Conservation (phyloP, 2,329 filamentous ascomycete species). For the Fusarium staphyleae region DNA sequence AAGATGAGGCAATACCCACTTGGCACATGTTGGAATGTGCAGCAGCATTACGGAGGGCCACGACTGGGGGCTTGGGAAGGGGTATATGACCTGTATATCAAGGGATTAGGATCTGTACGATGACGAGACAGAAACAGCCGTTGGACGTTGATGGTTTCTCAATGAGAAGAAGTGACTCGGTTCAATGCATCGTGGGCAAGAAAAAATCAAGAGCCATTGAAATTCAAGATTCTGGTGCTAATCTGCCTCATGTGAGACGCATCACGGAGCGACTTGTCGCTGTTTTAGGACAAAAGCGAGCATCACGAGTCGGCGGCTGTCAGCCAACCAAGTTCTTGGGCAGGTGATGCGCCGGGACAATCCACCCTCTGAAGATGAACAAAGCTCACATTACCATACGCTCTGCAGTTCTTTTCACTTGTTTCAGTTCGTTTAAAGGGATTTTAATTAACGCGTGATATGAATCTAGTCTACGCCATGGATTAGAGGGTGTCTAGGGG, state of each 20-base stretch:
- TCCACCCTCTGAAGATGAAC: constrained; percentile 19
- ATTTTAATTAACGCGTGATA: constrained; percentile 14
- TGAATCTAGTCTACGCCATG: background rate
- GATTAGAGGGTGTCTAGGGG: too few species aligned
- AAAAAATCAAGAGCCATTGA: constrained; percentile 12
- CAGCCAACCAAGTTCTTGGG: constrained; percentile 29
- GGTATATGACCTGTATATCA: constrained; percentile 11
- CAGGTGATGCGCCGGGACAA: constrained; percentile 34
- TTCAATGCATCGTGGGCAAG: background rate
- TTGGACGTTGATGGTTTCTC: constrained; percentile 26
- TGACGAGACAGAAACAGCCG: constrained; percentile 10
- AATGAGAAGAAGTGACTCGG: constrained; percentile 9
- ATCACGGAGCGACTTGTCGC: constrained; percentile 31
- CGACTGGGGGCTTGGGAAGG: background rate
- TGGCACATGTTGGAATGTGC: background rate
- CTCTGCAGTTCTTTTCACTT: constrained; percentile 1
- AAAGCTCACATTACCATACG: constrained; percentile 11
- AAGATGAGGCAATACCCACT: constrained; percentile 1
- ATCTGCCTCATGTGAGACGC: constrained; percentile 33
- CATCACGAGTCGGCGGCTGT: constrained; percentile 27
- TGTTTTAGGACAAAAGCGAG: constrained; percentile 21
- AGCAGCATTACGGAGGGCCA: constrained; percentile 1
- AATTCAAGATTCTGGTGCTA: background rate
- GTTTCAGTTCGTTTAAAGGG: constrained; percentile 12
- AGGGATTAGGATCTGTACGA: constrained; percentile 15